phyloP scores from a whole-genome alignment of 2,329 filamentous ascomycete species.

The Apiospora saccharicola region DNA sequence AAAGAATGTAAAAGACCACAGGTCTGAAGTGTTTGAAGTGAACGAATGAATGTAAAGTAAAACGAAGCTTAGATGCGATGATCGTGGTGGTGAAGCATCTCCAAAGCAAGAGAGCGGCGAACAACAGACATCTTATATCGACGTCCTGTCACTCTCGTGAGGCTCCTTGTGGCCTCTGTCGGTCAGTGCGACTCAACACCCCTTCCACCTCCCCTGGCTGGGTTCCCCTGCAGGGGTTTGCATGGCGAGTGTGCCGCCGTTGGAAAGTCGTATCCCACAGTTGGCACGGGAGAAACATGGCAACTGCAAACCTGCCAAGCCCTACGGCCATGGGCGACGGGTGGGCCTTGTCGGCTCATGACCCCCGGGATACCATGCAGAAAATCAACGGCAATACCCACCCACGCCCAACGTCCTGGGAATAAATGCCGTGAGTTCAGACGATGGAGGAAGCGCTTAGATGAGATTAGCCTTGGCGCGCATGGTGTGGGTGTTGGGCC shows the following conservation, averaged over 20 bases:
- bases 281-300: background rate
- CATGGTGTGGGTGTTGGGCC: background rate
- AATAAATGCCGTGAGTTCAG: background rate
- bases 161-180: background rate
- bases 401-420: slow-evolving; percentile 2
- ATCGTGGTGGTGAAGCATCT: slow-evolving; percentile 1
- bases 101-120: slow-evolving; percentile 10
- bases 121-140: slow-evolving; percentile 12
- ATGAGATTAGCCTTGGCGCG: slow-evolving; percentile 19
- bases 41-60: slow-evolving; percentile 13
- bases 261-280: background rate
- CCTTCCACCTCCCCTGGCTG: background rate
- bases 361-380: background rate
- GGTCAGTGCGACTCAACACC: background rate
- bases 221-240: background rate
- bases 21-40: slow-evolving; percentile 13
- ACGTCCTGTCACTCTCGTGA: background rate
- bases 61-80: slow-evolving; percentile 24
- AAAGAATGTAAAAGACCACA: slow-evolving; percentile 25
- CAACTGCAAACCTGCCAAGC: slow-evolving; percentile 12
- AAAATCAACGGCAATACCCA: background rate
- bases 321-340: background rate
- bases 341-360: background rate
- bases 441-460: slow-evolving; percentile 8
- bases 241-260: background rate